These are phyloP conservation scores for Dimargaris verticillata DNA, from an alignment of 192 early-diverging fungal genomes.

Conservation along the genomic window DNA sequence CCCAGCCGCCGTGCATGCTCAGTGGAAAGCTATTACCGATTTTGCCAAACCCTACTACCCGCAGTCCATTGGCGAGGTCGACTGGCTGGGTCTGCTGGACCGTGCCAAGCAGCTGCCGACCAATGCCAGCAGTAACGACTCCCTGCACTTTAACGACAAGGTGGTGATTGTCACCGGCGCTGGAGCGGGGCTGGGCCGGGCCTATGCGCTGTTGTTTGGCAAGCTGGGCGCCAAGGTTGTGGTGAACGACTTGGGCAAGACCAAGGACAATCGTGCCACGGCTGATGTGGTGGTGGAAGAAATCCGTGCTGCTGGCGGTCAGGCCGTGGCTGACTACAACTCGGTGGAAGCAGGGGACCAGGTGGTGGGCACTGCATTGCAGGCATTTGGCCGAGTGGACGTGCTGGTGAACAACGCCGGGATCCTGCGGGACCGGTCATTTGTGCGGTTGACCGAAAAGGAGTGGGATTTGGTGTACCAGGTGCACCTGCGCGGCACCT, in stretches of 20 bases:
- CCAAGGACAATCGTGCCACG: conserved; percentile 26
- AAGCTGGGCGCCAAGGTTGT: conserved; percentile 78
- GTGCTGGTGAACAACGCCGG: conserved; percentile 95
- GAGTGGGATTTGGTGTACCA: conserved; percentile 91
- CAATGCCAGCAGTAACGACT: conserved; percentile 36
- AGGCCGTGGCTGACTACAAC: conserved; percentile 80
- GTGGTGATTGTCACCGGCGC: conserved; percentile 85
- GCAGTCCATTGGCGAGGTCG: conserved; percentile 52
- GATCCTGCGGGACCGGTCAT: conserved; percentile 90
- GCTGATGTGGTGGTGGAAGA: conserved; percentile 72
- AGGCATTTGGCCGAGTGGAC: conserved; percentile 62
- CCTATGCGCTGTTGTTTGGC: conserved; percentile 71
- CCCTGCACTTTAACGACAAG: conserved; percentile 53
- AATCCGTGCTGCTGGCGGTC: conserved; percentile 61
- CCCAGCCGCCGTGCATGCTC: conserved; percentile 60
- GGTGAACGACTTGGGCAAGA: conserved; percentile 81
- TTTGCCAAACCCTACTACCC: conserved; percentile 52
- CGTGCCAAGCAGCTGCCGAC: conserved; percentile 45
- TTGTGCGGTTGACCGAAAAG: conserved; percentile 70
- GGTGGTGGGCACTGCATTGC: conserved; percentile 78
- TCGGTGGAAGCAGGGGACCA: conserved; percentile 96
- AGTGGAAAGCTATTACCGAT: conserved; percentile 60
- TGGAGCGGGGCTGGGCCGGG: conserved; percentile 81
- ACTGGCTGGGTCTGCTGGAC: conserved; percentile 67
- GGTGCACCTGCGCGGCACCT: conserved; percentile 84